phyloP scores from a whole-genome alignment of 2,329 filamentous ascomycete genomes.

The Colletotrichum coccodes region DNA sequence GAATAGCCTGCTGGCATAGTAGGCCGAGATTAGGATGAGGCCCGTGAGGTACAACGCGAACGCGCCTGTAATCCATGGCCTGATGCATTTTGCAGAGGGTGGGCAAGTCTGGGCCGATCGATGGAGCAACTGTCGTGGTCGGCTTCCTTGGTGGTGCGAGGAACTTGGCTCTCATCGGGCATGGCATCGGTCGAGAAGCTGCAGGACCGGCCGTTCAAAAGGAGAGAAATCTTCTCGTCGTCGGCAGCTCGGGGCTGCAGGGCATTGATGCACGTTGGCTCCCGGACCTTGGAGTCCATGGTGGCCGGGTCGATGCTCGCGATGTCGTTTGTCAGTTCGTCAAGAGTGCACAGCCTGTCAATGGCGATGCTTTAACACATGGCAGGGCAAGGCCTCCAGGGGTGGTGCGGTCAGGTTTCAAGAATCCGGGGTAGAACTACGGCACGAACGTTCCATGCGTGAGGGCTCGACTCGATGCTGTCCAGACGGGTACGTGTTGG shows the following conservation, averaged over 20 bases:
- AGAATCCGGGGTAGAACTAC: slow-evolving; percentile 24
- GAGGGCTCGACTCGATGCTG: not conserved
- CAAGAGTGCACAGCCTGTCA: slow-evolving; percentile 18
- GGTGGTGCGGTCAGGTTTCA: slow-evolving; percentile 5
- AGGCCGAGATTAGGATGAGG: slow-evolving; percentile 32
- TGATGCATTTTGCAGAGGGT: slow-evolving; percentile 11
- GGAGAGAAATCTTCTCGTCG: slow-evolving; percentile 8
- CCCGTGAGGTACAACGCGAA: slow-evolving; percentile 30
- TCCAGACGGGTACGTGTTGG: slow-evolving; percentile 11
- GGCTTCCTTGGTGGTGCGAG: not conserved
- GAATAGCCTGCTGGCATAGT: slow-evolving; percentile 30
- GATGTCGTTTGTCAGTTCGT: slow-evolving; percentile 1
- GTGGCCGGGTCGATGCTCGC: slow-evolving; percentile 8
- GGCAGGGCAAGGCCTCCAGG: slow-evolving; percentile 18
- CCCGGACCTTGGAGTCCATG: slow-evolving; percentile 23
- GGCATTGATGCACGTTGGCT: slow-evolving; percentile 29
- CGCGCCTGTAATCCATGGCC: slow-evolving; percentile 20
- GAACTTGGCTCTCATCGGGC: slow-evolving; percentile 22
- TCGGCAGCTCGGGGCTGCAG: slow-evolving; percentile 30
- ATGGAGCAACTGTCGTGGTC: not conserved
- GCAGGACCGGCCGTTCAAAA: slow-evolving; percentile 31
- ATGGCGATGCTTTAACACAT: slow-evolving; percentile 20
- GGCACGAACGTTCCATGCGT: slow-evolving; percentile 19
- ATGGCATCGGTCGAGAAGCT: slow-evolving; percentile 30
- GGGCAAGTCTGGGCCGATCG: not conserved